phyloP scores from a whole-genome alignment of 805 yeast genomes.

The Vanderwaltozyma verrucispora region DNA sequence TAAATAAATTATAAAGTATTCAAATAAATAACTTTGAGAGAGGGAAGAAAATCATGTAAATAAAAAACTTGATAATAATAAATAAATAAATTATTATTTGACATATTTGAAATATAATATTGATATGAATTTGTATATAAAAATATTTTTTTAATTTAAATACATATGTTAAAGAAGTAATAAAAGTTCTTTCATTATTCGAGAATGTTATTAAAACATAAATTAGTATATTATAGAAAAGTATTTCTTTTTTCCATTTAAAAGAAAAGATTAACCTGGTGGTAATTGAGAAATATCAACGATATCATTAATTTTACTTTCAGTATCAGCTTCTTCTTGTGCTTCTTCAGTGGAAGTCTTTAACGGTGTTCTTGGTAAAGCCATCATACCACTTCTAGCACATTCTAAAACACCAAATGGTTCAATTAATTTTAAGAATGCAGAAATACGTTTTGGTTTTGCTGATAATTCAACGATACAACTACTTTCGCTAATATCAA shows the following conservation, averaged over 20 bases:
- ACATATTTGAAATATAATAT: background rate
- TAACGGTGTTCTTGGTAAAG: slow-evolving; percentile 90
- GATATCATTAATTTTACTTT: slow-evolving; percentile 41
- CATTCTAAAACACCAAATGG: slow-evolving; percentile 96
- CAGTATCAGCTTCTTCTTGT: slow-evolving; percentile 43
- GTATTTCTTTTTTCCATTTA: background rate
- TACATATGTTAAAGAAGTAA: too few species aligned
- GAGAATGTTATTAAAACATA: background rate
- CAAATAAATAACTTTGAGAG: too few species aligned
- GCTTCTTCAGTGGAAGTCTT: slow-evolving; percentile 44
- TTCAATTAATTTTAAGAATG: slow-evolving; percentile 78
- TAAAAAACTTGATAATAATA: too few species aligned
- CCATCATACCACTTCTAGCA: slow-evolving; percentile 98
- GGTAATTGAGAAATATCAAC: slow-evolving; percentile 89
- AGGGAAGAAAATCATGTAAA: too few species aligned
- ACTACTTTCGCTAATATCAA: slow-evolving; percentile 86
- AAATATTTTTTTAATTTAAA: too few species aligned
- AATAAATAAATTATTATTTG: background rate
- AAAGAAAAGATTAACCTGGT: slow-evolving; percentile 56
- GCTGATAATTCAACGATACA: slow-evolving; percentile 92
- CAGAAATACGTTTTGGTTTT: slow-evolving; percentile 80
- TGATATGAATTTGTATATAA: too few species aligned
- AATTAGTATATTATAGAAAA: too few species aligned
- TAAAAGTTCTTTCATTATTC: too few species aligned
- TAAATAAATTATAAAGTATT: slow-evolving; percentile 14